These are phyloP conservation scores for Syzygium malaccense DNA, from an alignment of 441 rosid species.

Conservation along the genomic window DNA sequence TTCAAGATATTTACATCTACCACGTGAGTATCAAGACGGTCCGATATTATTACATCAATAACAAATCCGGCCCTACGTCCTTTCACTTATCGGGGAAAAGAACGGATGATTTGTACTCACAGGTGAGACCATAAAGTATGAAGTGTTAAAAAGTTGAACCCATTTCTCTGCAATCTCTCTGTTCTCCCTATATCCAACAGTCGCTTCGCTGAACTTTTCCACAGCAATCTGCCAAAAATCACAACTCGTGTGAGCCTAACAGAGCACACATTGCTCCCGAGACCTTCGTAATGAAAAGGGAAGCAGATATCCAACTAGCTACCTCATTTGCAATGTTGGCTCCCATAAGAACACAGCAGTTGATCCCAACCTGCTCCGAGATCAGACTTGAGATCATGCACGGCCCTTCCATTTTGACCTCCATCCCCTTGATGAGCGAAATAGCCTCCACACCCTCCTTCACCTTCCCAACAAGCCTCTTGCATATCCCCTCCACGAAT, in stretches of 20 bases:
- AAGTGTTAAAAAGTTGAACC: constrained; percentile 79
- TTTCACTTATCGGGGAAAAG: neutral
- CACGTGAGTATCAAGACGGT: neutral
- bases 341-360: constrained; percentile 92
- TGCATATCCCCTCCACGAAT: constrained; percentile 88
- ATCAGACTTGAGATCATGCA: constrained; percentile 89
- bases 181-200: constrained; percentile 72
- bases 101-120: constrained; percentile 32
- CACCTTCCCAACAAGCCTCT: constrained; percentile 66
- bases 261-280: neutral
- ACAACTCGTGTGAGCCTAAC: neutral
- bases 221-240: constrained; percentile 56
- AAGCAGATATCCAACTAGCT: neutral
- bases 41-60: neutral
- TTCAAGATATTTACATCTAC: neutral
- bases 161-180: constrained; percentile 68
- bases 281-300: neutral
- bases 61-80: neutral
- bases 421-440: constrained; percentile 96
- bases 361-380: constrained; percentile 59
- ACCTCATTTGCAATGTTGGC: constrained; percentile 98
- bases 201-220: constrained; percentile 96
- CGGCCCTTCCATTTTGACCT: constrained; percentile 91
- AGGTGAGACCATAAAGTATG: constrained; percentile 83
- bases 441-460: constrained; percentile 61